These are phyloP conservation scores for Volvariella volvacea DNA, from an alignment of 1,284 basidiomycete species.

Conservation along the genomic window DNA sequence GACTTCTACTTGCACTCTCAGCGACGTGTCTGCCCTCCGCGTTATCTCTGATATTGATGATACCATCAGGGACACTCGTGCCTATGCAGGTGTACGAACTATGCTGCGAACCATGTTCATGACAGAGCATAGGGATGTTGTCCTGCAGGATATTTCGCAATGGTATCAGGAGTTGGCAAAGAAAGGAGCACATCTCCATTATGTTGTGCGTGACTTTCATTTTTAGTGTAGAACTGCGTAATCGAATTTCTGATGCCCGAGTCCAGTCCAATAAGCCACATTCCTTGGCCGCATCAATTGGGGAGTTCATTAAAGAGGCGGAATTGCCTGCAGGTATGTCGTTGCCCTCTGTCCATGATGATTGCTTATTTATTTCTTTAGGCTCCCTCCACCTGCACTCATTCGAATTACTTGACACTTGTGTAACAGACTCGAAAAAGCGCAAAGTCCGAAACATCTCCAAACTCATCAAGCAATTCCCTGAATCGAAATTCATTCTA, in stretches of 20 bases:
- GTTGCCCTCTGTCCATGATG: background rate
- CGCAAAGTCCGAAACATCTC: constrained; percentile 75
- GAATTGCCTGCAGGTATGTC: constrained; percentile 54
- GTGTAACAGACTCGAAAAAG: constrained; percentile 66
- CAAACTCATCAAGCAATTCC: constrained; percentile 76
- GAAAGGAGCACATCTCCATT: constrained; percentile 74
- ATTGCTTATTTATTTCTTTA: constrained; percentile 15
- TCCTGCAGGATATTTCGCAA: constrained; percentile 81
- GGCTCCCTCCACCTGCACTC: constrained; percentile 71
- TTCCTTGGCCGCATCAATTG: constrained; percentile 76
- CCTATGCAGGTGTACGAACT: constrained; percentile 66
- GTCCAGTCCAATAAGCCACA: constrained; percentile 85
- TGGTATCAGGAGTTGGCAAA: constrained; percentile 73
- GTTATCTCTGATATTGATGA: constrained; percentile 95
- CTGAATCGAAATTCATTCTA: constrained; percentile 70
- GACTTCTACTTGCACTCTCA: no score
- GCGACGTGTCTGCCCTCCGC: constrained; percentile 57
- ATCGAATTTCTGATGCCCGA: constrained; percentile 10
- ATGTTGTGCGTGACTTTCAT: constrained; percentile 56
- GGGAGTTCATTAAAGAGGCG: constrained; percentile 71
- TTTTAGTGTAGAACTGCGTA: constrained; percentile 10
- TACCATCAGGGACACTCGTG: constrained; percentile 77
- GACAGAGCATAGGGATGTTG: constrained; percentile 66
- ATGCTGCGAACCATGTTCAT: constrained; percentile 80
- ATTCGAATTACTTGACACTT: constrained; percentile 71